Conservation (phyloP, 768 basidiomycete species). For the Boletus barrowsii region DNA sequence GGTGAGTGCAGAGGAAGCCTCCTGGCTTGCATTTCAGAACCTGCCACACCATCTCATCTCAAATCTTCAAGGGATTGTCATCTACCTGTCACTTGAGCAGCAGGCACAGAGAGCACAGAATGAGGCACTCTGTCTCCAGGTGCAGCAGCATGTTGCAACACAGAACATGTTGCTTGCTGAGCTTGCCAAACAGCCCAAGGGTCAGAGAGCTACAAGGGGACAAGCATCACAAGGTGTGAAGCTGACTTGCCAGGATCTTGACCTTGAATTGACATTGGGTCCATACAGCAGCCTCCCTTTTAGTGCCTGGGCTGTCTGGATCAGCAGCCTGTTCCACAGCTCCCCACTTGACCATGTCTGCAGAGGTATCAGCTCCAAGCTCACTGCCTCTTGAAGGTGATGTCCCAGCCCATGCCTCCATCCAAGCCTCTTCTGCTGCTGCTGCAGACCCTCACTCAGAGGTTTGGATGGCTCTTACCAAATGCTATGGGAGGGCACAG, state of each 20-base stretch:
- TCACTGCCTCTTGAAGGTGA: too few relatives aligned
- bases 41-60: constrained; percentile 20
- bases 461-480: neutral
- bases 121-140: neutral
- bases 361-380: too few relatives aligned
- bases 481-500: neutral
- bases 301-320: too few relatives aligned
- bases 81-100: neutral
- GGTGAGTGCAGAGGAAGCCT: constrained; percentile 12
- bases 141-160: neutral
- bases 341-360: too few relatives aligned
- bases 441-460: neutral
- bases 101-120: neutral
- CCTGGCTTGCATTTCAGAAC: constrained; percentile 14
- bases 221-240: neutral
- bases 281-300: too few relatives aligned
- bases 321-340: too few relatives aligned
- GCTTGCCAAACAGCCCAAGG: neutral
- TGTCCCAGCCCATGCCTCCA: too few relatives aligned
- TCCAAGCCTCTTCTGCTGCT: too few relatives aligned
- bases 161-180: neutral
- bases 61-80: neutral
- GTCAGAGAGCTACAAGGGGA: neutral
- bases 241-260: too few relatives aligned
- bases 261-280: too few relatives aligned